A percentile compares a stretch with the other conserved stretches of the same genome.
Evolutionary conservation across 768 basidiomycete species (phyloP).

Genomic region (Tubosaeta sp.): DNA sequence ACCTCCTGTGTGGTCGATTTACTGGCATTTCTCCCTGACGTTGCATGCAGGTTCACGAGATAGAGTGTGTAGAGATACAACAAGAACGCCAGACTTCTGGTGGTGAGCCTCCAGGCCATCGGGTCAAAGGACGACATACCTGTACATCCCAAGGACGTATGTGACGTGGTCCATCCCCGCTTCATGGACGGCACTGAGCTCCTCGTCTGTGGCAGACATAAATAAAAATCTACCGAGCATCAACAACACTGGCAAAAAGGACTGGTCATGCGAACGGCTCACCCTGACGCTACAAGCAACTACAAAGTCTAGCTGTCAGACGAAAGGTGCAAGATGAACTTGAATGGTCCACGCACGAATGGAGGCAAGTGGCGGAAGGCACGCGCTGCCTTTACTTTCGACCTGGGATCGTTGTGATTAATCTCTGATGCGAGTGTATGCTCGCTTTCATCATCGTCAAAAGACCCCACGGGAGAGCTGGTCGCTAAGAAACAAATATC

Average conservation of each 20-base stretch:
- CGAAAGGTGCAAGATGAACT: background rate
- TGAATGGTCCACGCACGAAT: constrained; percentile 56
- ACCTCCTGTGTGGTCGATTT: background rate
- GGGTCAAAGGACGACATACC: constrained; percentile 37
- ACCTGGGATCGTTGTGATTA: constrained; percentile 14
- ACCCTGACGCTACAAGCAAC: constrained; percentile 75
- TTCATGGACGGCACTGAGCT: constrained; percentile 64
- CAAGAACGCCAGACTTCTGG: constrained; percentile 54
- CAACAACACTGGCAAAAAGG: background rate
- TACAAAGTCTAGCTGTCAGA: constrained; percentile 24
- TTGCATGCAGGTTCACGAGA: constrained; percentile 66
- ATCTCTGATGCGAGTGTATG: constrained; percentile 53
- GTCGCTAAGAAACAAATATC: constrained; percentile 78
- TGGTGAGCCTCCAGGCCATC: background rate
- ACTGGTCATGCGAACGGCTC: constrained; percentile 13
- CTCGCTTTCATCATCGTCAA: constrained; percentile 59
- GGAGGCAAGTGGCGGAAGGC: constrained; percentile 87
- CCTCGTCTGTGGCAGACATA: constrained; percentile 94
- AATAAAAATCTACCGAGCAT: constrained; percentile 60
- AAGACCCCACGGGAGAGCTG: constrained; percentile 22
- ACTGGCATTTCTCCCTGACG: constrained; percentile 56
- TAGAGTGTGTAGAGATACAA: constrained; percentile 70
- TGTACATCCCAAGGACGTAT: constrained; percentile 80
- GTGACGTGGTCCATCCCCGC: constrained; percentile 88
- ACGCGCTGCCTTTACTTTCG: constrained; percentile 38